These are phyloP conservation scores for Escallonia herrerae DNA, from an alignment of 129 eudicot genomes.

Conservation along the genomic window DNA sequence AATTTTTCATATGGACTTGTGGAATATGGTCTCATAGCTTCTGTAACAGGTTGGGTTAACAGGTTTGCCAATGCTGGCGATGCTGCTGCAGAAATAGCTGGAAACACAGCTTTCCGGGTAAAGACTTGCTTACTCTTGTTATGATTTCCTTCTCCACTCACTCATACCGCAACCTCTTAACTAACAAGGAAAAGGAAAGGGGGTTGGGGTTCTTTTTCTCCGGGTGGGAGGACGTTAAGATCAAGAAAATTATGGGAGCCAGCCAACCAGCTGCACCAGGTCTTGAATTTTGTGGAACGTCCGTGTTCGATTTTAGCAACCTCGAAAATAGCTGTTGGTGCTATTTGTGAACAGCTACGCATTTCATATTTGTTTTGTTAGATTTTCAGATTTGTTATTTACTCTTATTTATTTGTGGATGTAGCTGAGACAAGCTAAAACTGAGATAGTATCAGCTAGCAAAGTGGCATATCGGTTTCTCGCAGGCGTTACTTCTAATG, in stretches of 20 bases:
- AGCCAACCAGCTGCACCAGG: too few relatives aligned
- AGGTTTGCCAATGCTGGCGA: slow-evolving; percentile 97
- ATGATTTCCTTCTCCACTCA: background rate
- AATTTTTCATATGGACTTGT: background rate
- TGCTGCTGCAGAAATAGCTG: slow-evolving; percentile 95
- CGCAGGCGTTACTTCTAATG: slow-evolving; percentile 53
- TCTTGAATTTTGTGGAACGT: too few relatives aligned
- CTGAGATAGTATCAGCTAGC: slow-evolving; percentile 93
- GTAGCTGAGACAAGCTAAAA: slow-evolving; percentile 92
- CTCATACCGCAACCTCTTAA: too few relatives aligned
- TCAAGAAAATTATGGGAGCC: too few relatives aligned
- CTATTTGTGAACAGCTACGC: too few relatives aligned
- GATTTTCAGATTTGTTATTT: background rate
- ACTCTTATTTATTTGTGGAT: slow-evolving; percentile 5
- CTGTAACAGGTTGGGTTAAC: slow-evolving; percentile 87
- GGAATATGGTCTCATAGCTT: background rate
- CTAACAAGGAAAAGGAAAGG: too few relatives aligned
- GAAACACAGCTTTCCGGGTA: slow-evolving; percentile 80
- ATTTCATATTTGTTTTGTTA: too few relatives aligned
- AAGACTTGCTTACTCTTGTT: slow-evolving; percentile 16
- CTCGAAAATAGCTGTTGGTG: too few relatives aligned
- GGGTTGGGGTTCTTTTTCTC: too few relatives aligned
- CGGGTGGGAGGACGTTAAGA: too few relatives aligned
- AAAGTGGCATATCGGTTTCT: slow-evolving; percentile 89
- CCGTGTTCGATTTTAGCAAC: too few relatives aligned